Evolutionary conservation across 73 alveolate genomes (phyloP), one percentile per base, ranked within the genome.

Genomic region (Breviolum minutum): DNA sequence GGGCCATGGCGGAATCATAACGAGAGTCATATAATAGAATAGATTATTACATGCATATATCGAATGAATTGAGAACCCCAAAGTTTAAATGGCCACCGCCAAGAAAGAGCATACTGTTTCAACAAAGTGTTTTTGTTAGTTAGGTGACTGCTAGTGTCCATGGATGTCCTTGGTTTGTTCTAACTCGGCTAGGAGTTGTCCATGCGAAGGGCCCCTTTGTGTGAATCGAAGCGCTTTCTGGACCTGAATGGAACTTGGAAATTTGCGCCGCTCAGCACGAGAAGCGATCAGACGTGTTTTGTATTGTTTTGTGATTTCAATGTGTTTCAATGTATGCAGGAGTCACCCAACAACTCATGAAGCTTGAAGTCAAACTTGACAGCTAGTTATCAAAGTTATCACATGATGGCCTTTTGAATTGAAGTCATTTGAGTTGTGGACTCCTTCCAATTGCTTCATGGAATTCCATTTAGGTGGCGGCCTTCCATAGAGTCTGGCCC

Each of bases 181-280:
- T 10, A 73, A 73, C 26, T 73, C 68, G 19, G 48, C 10, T 17
- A 87, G 95, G 95, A 64, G 83, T 48, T 87, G 81, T 73, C 83
- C 13, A 16, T 29, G 20, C 83, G 95, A 14, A 29, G 95, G 76
- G 95, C 95, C 26, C 95, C 95, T 40, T 74, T 70, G 66, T 20
- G 64, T 13, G 95, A 29, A n/a, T 87, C 95, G 32, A n/a, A 22
- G 40, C 95, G 95, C 32, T 87, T 29, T 29, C 27, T 63, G 95
- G 83, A 64, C 60, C 66, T 87, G 69, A 87, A 87, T 48, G 95
- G 95, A 29, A 87, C 66, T n/a, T 87, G 95, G 95, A 87, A 63
- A n/a, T 87, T 87, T 71, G 69, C 95, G 83, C 69, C 22, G 20
- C 95, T 48, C 63, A 61, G 94, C 76, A n/a, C 20, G 66, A n/a